Conservation (phyloP, 352 stramenopile genomes). For the Phytopythium litorale region DNA sequence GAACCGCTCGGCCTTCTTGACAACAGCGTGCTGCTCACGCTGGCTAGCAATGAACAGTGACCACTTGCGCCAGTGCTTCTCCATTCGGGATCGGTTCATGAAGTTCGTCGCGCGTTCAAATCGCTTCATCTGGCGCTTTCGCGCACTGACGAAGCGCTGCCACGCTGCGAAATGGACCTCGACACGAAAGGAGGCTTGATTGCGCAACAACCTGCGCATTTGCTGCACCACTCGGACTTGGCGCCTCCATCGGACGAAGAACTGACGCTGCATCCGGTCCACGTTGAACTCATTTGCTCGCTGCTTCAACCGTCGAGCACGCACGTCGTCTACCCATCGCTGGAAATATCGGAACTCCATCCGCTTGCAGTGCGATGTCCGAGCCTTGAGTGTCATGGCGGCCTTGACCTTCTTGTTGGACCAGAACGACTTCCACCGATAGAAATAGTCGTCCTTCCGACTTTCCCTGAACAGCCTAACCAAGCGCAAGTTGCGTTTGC, state of each 20-base stretch:
- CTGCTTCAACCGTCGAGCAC: slow-evolving; percentile 11
- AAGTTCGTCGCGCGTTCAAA: slow-evolving; percentile 25
- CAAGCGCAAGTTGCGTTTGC: slow-evolving; percentile 20
- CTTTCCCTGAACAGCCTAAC: slow-evolving; percentile 20
- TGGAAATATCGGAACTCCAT: slow-evolving; percentile 7
- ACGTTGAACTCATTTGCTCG: slow-evolving; percentile 7
- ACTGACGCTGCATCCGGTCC: slow-evolving; percentile 4
- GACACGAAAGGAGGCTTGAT: slow-evolving; percentile 27
- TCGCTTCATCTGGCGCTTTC: slow-evolving; percentile 22
- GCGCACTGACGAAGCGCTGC: slow-evolving; percentile 25
- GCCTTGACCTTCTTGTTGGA: slow-evolving; percentile 2
- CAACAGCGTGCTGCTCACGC: slow-evolving; percentile 19
- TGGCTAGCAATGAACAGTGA: slow-evolving; percentile 12
- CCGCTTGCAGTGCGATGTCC: slow-evolving; percentile 17
- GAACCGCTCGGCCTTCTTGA: slow-evolving; percentile 32
- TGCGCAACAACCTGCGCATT: slow-evolving; percentile 31
- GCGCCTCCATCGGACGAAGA: slow-evolving; percentile 20
- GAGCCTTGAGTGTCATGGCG: slow-evolving; percentile 15
- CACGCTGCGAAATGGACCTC: slow-evolving; percentile 45
- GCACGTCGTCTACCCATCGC: slow-evolving; percentile 8
- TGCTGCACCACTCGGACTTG: slow-evolving; percentile 24
- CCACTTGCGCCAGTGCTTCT: slow-evolving; percentile 39
- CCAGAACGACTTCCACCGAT: slow-evolving; percentile 26
- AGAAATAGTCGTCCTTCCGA: slow-evolving; percentile 21
- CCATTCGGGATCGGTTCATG: slow-evolving; percentile 16